Evolutionary conservation across 2,329 filamentous ascomycete species (phyloP), one percentile per base, ranked within the genome.

Genomic region (Colletotrichum acutatum): DNA sequence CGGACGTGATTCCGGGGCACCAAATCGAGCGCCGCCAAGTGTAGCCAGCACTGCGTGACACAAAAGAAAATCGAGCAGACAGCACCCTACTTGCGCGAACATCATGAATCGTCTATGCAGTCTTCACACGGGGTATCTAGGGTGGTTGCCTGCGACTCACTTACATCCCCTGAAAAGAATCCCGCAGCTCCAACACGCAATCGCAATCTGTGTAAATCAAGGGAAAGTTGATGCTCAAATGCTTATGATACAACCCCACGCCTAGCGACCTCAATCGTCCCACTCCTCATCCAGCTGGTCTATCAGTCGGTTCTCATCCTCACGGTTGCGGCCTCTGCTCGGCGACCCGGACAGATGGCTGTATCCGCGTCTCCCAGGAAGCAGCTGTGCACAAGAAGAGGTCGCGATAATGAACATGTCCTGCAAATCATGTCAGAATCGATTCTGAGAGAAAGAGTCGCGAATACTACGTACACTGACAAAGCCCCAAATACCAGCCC

Each of bases 211-310:
- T 32, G n/a, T 4, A 24, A 9, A 24, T 19, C 24, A 58, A 28
- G 30, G 32, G 19, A 64, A 71, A 59, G 1, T 16, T 28, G 16
- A 16, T 19, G n/a, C 22, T 8, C 32, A 16, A n/a, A 37, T 54
- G 53, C 26, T 26, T n/a, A 32, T 16, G 9, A 16, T 22, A 71
- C 32, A 42, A 42, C 22, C 71, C 14, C 32, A 12, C 26, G n/a
- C 24, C n/a, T 5, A 9, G 8, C 19, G 19, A 19, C 19, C 54
- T 67, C 78, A 92, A 75, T 98, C 95, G 77, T 98, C 95, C 96
- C 96, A 98, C 81, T 98, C 95, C 82, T 98, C 96, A 79, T 98
- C 97, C 72, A 98, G 87, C 82, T 98, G 95, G 82, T 98, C 96
- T 81, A 99, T 98, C 77, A 98, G 84, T 75, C 95, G 87, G 82